Evolutionary conservation across 805 yeast species (phyloP), one percentile per base, ranked within the genome.

Genomic region (Sugiyamaella mastotermitis): DNA sequence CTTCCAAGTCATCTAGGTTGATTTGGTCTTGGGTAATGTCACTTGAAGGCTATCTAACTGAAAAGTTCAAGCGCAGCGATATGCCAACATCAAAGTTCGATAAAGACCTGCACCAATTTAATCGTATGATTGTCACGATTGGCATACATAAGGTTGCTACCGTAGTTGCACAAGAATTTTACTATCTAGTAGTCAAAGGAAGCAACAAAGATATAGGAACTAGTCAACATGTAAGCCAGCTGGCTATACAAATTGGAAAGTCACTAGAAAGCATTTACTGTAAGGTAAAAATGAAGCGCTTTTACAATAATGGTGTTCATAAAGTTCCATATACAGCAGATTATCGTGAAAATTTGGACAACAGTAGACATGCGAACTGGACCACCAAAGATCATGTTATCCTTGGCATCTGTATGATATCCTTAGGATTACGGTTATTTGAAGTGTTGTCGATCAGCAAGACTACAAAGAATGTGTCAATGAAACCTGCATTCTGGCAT

Each of bases 401-500:
- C 52, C 67, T 90, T 13, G 97, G 97, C 2, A 80, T 95, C 1
- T 71, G 80, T 7, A 64, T 90, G 42, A 66, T 83, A 6, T 74
- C 94, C 2, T 65, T 81, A 48, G 61, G 87, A 37, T 67, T 90
- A 52, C 81, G 83, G 46, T 82, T 80, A 17, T 94, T 95, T 3
- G 80, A 76, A 50, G 80, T 92, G 8, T 72, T 76, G 17, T 94
- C 86, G 2, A 67, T 68, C 25, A 95, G 86, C 35, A 67, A 64
- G 1, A 94, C 87, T 54, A 95, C 95, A 35, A 56, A 57, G 1
- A 79, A 80, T 11, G 61, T 61, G 21, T 90, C 86, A 16, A 65
- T 69, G 23, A 87, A 85, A 9, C 95, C 97, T 2, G 97, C 97
- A 1, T 83, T 92, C 53, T 79, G 78, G 47, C 97, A 88, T 53